Evolutionary conservation across 345 rosid species (phyloP), one percentile per base, ranked within the genome.

Genomic region (Reutealis trisperma): DNA sequence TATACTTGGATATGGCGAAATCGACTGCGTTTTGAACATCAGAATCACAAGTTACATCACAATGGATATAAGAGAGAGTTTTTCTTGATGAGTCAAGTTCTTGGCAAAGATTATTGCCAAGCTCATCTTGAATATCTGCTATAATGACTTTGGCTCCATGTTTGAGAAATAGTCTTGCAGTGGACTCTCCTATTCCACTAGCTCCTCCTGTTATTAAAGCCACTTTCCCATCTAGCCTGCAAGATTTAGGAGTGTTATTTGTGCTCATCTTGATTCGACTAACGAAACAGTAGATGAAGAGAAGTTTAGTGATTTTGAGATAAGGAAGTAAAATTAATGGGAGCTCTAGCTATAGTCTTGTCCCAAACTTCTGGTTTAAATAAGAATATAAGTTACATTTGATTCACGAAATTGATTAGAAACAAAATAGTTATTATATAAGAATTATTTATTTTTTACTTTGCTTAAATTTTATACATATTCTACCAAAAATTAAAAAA

Each of bases 181-280:
- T 63, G 71, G 78, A 68, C 65, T 58, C 76, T 0, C 83, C 85
- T 0, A 83, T 69, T 27, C 83, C 77, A 5, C 79, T 70, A 0
- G 81, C 81, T 0, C 85, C 79, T 1, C 79, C 81, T 5, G 83
- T 83, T 27, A 83, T 74, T 32, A 80, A 12, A 0, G 83, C 86
- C 6, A 80, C 81, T 77, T 83, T 80, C 13, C 86, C 83, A 65
- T 70, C 64, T 14, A 83, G 66, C 70, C 83, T 79, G 65, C 59
- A 45, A 12, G 52, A 41, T 30, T 30, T 15, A 30, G 19, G 32
- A 10, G 71, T 8, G 18, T 47, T 4, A 1, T 10, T 45, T 22
- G 71, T 18, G 15, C 13, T 44, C 55, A 67, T 67, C 18, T n/a
- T 67, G 25, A 22, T 15, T 47, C 30, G 1, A 27, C 30, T 27